These are phyloP conservation scores for Penicillium lividum DNA, from an alignment of 495 filamentous ascomycete genomes.

Conservation along the genomic window DNA sequence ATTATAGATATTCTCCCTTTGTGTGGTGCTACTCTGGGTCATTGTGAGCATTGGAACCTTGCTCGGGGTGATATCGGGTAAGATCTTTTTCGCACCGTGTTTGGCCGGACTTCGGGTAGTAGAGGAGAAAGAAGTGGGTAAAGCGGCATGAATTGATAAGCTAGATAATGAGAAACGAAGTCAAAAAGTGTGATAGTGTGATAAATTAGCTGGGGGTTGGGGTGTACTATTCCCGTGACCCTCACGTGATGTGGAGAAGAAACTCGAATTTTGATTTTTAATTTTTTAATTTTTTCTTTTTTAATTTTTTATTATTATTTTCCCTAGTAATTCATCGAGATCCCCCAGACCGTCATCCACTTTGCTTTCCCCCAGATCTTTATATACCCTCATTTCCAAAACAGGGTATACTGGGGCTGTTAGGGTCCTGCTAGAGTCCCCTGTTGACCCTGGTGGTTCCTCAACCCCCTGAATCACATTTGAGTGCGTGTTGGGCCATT, in stretches of 20 bases:
- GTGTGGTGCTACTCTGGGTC: slow-evolving; percentile 54
- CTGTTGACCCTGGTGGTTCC: slow-evolving; percentile 10
- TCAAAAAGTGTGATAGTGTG: neutral
- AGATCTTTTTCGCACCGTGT: slow-evolving; percentile 55
- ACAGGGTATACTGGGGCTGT: neutral
- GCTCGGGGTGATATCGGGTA: slow-evolving; percentile 41
- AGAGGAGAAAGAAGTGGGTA: slow-evolving; percentile 22
- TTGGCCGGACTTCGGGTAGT: slow-evolving; percentile 40
- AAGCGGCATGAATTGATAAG: slow-evolving; percentile 8
- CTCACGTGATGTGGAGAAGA: slow-evolving; percentile 32
- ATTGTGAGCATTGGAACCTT: slow-evolving; percentile 48
- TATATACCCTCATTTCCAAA: slow-evolving; percentile 5
- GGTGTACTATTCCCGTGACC: neutral
- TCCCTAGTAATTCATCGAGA: slow-evolving; percentile 24
- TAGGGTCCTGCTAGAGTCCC: slow-evolving; percentile 1
- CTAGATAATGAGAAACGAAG: no score
- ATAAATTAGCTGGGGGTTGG: neutral
- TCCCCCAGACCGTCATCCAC: slow-evolving; percentile 32
- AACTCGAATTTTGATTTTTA: slow-evolving; percentile 9
- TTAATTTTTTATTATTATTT: slow-evolving; percentile 24
- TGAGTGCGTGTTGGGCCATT: slow-evolving; percentile 25
- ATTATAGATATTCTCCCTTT: slow-evolving; percentile 47
- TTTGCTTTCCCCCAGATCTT: slow-evolving; percentile 24
- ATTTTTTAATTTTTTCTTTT: slow-evolving; percentile 15
- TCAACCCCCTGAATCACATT: slow-evolving; percentile 25